These are phyloP conservation scores for Apiospora hydei DNA, from an alignment of 2,329 filamentous ascomycete genomes.

Conservation along the genomic window DNA sequence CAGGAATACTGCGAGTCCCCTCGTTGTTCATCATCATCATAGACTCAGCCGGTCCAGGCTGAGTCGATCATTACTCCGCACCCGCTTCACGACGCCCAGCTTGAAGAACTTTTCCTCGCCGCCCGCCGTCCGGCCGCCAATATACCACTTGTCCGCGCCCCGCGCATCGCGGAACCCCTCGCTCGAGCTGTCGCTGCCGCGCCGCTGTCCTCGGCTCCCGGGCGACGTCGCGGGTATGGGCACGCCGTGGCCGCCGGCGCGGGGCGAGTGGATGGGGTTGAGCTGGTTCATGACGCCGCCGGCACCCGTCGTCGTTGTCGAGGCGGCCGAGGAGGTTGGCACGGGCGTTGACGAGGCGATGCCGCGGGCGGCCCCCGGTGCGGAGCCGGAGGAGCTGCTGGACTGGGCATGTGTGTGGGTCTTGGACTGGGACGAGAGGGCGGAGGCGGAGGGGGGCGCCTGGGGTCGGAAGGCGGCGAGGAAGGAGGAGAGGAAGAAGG, in stretches of 20 bases:
- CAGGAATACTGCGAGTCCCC: neutral
- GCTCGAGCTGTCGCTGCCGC: conserved; percentile 77
- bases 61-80: conserved; percentile 76
- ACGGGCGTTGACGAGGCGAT: conserved; percentile 29
- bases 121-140: conserved; percentile 75
- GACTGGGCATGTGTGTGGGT: conserved; percentile 34
- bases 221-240: conserved; percentile 35
- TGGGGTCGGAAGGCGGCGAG: conserved; percentile 44
- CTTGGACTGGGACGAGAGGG: conserved; percentile 42
- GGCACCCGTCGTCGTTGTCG: conserved; percentile 23
- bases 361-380: conserved; percentile 13
- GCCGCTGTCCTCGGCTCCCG: conserved; percentile 49
- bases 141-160: conserved; percentile 78
- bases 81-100: conserved; percentile 75
- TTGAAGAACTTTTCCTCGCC: conserved; percentile 87
- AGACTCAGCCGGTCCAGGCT: conserved; percentile 79
- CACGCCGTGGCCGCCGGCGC: conserved; percentile 26
- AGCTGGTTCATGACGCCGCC: conserved; percentile 42
- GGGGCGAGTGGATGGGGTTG: conserved; percentile 39
- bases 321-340: conserved; percentile 31
- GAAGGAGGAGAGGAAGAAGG: conserved; percentile 45
- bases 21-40: conserved; percentile 51
- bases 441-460: conserved; percentile 33
- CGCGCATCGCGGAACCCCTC: conserved; percentile 75
- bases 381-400: conserved; percentile 26